phyloP scores from a whole-genome alignment of 176 grass and related monocot species.

The Lolium perenne region DNA sequence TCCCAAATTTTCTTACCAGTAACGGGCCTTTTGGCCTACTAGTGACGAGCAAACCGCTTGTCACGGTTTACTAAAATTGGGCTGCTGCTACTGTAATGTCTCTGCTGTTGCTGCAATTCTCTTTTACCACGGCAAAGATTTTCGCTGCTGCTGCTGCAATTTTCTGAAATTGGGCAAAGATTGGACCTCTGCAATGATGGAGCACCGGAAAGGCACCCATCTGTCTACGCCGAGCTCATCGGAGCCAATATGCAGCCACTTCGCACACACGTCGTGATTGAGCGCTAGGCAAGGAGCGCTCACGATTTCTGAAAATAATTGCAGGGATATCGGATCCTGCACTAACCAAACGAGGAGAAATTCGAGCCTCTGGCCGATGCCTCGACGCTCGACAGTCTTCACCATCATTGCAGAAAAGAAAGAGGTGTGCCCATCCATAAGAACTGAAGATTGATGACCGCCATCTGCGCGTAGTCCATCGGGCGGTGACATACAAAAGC shows the following conservation, averaged over 20 bases:
- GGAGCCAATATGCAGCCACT: neutral
- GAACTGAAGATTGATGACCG: conserved; percentile 14
- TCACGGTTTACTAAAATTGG: no score
- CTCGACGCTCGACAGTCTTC: neutral
- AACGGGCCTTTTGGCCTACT: no score
- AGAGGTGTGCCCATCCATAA: neutral
- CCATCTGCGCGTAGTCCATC: neutral
- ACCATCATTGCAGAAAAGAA: conserved; percentile 34
- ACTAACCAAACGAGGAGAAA: conserved; percentile 17
- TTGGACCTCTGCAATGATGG: conserved; percentile 37
- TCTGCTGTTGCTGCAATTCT: no score
- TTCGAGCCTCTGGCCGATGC: conserved; percentile 17
- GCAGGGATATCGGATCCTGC: conserved; percentile 46
- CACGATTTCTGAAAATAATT: conserved; percentile 8
- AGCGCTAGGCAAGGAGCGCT: neutral
- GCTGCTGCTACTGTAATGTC: no score
- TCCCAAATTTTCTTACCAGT: no score
- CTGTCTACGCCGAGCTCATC: conserved; percentile 6
- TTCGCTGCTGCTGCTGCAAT: no score
- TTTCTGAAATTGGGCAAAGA: no score
- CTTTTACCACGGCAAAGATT: no score
- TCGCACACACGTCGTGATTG: neutral
- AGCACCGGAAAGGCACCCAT: conserved; percentile 28
- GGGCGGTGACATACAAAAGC: neutral
- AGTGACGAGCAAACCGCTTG: no score